Evolutionary conservation across 108 stramenopile genomes (phyloP), one percentile per base, ranked within the genome.

Genomic region (Nitzschia palea): DNA sequence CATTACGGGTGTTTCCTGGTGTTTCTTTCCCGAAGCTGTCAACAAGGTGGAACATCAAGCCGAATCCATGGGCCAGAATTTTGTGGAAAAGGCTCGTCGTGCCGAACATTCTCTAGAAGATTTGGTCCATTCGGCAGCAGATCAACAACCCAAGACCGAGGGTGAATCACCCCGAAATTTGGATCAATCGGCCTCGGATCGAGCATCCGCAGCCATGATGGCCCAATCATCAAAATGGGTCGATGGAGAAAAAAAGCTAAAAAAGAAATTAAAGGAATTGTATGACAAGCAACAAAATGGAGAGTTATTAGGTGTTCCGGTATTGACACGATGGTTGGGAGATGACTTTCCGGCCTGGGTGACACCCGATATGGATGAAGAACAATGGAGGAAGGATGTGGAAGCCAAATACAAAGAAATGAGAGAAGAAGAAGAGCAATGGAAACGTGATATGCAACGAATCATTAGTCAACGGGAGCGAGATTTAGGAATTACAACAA

Each of bases 301-400:
- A 50, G 56, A 76, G 50, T 52, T 79, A 53, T 55, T 81, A 30
- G 85, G 85, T n/a, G 85, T 86, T 18, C 81, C 81, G 2, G 76
- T 80, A 18, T 62, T 86, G 53, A 86, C 85, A 30, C 57, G 80
- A 56, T 86, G 69, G 57, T 48, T 86, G 63, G 85, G 85, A 22
- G 85, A 86, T 4, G 82, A 86, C 40, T 55, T 83, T 69, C 85
- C 85, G 15, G 81, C 80, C 5, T 86, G 70, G 71, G 62, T 70
- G 26, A 67, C 65, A 36, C 64, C 76, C 12, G 72, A 64, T 32
- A 44, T 71, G 33, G 52, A 75, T 34, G 67, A 64, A 36, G 69
- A 60, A 28, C 70, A 80, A 64, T 86, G 85, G 85, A 68, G 72
- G 34, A 55, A 66, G 33, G 66, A 65, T 25, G 78, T 79, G n/a